phyloP scores from a whole-genome alignment of 140 eudicot species.

The Ambrosia hybrid region DNA sequence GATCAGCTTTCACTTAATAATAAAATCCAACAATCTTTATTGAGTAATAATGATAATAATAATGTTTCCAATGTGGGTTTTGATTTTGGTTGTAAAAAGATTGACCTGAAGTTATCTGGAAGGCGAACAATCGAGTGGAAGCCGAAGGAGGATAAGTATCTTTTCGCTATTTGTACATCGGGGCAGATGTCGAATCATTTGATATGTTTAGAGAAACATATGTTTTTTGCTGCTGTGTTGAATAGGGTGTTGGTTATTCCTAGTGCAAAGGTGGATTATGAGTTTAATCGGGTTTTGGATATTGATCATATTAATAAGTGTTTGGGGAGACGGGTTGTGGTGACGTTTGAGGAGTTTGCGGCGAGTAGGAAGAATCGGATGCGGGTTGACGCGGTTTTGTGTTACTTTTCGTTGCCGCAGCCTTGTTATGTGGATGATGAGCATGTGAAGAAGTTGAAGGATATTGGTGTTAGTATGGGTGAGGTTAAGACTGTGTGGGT shows the following conservation, averaged over 20 bases:
- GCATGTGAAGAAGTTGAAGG: slow-evolving; percentile 78
- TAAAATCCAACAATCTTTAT: slow-evolving; percentile 58
- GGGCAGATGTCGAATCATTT: slow-evolving; percentile 98
- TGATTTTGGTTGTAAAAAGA: slow-evolving; percentile 41
- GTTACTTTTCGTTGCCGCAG: slow-evolving; percentile 78
- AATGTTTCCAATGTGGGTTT: slow-evolving; percentile 30
- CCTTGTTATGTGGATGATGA: slow-evolving; percentile 86
- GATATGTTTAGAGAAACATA: slow-evolving; percentile 94
- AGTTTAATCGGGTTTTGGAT: slow-evolving; percentile 78
- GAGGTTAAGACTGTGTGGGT: slow-evolving; percentile 75
- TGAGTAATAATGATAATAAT: slow-evolving; percentile 46
- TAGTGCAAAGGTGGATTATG: slow-evolving; percentile 76
- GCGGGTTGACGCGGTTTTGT: slow-evolving; percentile 69
- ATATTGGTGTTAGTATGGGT: slow-evolving; percentile 55
- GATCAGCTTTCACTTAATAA: slow-evolving; percentile 63
- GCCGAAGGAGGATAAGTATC: slow-evolving; percentile 63
- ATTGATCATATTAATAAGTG: slow-evolving; percentile 87
- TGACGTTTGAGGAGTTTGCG: slow-evolving; percentile 74
- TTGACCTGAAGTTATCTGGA: slow-evolving; percentile 42
- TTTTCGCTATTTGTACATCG: slow-evolving; percentile 83
- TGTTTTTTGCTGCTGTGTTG: slow-evolving; percentile 85
- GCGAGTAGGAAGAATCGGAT: slow-evolving; percentile 55
- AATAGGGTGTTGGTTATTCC: slow-evolving; percentile 73
- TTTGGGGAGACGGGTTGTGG: slow-evolving; percentile 66
- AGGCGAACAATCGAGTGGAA: slow-evolving; percentile 82